Evolutionary conservation across 495 filamentous ascomycete genomes (phyloP).

Genomic region (Penicillium daleae): DNA sequence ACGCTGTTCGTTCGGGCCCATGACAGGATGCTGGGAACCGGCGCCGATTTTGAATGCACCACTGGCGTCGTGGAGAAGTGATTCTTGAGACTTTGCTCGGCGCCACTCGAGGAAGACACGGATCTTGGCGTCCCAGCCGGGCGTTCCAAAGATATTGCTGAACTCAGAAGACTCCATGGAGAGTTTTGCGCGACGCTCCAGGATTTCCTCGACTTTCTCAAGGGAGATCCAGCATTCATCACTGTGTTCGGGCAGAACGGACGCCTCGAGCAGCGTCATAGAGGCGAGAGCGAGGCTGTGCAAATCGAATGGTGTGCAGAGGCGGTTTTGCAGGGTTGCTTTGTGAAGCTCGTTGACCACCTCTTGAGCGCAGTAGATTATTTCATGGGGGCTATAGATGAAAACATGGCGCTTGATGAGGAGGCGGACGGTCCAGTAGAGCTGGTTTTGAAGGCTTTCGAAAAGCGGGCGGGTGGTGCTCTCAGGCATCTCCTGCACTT

Average conservation of each 20-base stretch:
- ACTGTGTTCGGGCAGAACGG: constrained; percentile 50
- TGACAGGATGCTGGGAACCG: constrained; percentile 38
- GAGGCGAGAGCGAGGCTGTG: constrained; percentile 71
- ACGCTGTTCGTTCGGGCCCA: constrained; percentile 53
- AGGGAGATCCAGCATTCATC: constrained; percentile 51
- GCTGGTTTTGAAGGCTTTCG: constrained; percentile 61
- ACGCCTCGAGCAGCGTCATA: constrained; percentile 69
- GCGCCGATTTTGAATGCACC: constrained; percentile 22
- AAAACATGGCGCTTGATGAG: constrained; percentile 61
- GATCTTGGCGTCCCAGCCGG: constrained; percentile 50
- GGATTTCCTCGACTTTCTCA: constrained; percentile 49
- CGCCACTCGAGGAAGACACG: constrained; percentile 53
- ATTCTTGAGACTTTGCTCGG: constrained; percentile 45
- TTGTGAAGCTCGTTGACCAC: constrained; percentile 60
- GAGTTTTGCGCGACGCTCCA: constrained; percentile 43
- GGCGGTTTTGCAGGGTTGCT: constrained; percentile 48
- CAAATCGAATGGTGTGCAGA: constrained; percentile 65
- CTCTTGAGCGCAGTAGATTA: constrained; percentile 65
- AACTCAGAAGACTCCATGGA: constrained; percentile 35
- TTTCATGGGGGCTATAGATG: constrained; percentile 58
- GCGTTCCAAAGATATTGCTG: constrained; percentile 44
- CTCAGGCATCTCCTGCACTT: constrained; percentile 36
- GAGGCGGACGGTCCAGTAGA: constrained; percentile 75
- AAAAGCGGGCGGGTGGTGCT: constrained; percentile 39
- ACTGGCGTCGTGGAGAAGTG: constrained; percentile 41